Evolutionary conservation across 2,329 filamentous ascomycete genomes (phyloP).

Genomic region (Xylariomycetidae sp.): DNA sequence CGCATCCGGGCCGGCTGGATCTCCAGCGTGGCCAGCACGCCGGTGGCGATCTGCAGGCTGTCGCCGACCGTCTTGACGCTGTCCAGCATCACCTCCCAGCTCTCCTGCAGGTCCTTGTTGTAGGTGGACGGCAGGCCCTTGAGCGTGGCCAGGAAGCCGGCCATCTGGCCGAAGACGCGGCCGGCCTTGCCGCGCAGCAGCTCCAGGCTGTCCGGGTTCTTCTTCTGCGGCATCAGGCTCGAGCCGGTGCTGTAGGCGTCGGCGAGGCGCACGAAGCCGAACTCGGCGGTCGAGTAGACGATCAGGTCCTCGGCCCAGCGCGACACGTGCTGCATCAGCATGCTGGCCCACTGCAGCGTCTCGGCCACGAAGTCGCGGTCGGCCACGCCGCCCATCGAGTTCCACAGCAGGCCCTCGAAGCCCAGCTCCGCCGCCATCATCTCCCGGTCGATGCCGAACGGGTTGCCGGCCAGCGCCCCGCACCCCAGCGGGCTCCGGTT

Average conservation of each 20-base stretch:
- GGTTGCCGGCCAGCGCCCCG: slow-evolving; percentile 69
- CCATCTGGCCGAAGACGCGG: slow-evolving; percentile 65
- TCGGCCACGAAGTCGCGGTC: slow-evolving; percentile 71
- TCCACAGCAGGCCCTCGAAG: slow-evolving; percentile 62
- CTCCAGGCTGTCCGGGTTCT: slow-evolving; percentile 70
- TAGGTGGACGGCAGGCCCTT: slow-evolving; percentile 73
- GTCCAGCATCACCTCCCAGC: slow-evolving; percentile 78
- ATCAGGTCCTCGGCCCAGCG: slow-evolving; percentile 71
- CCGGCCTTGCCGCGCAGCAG: slow-evolving; percentile 71
- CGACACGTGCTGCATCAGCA: slow-evolving; percentile 64
- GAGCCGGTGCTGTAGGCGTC: slow-evolving; percentile 77
- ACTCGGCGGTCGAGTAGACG: slow-evolving; percentile 69
- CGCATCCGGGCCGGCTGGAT: slow-evolving; percentile 70
- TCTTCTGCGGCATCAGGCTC: slow-evolving; percentile 78
- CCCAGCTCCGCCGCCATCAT: slow-evolving; percentile 68
- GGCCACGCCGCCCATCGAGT: slow-evolving; percentile 63
- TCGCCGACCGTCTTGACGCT: slow-evolving; percentile 75
- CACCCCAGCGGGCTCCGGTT: slow-evolving; percentile 61
- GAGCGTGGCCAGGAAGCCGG: slow-evolving; percentile 59
- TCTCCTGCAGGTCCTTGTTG: slow-evolving; percentile 91
- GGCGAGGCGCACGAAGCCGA: slow-evolving; percentile 54
- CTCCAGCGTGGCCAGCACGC: slow-evolving; percentile 68
- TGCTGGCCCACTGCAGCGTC: slow-evolving; percentile 63
- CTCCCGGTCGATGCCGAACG: slow-evolving; percentile 66
- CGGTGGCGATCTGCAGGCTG: slow-evolving; percentile 76